Evolutionary conservation across 2,329 filamentous ascomycete species (phyloP), one percentile per base, ranked within the genome.

Genomic region (Stagonosporopsis cucurbitacearum): DNA sequence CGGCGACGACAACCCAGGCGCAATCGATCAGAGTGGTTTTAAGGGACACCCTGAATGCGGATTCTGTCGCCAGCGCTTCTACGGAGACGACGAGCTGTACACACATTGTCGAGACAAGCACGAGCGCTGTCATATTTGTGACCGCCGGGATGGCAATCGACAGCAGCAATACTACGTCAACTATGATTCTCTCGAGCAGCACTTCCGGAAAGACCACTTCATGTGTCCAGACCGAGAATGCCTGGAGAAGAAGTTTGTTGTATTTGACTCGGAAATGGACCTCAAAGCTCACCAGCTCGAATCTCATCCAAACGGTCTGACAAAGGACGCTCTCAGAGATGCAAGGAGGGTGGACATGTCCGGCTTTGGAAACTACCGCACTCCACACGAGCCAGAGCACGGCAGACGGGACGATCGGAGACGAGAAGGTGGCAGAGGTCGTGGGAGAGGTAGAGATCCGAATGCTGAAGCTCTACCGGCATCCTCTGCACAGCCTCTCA

Each of bases 191-290:
- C 81, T 99, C 3, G 92, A 96, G 71, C 80, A 87, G 33, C 95
- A 99, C 76, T 98, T 98, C 73, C 84, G 85, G 60, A 88, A 88
- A 64, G 92, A 95, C 54, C 95, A 99, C 75, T 96, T 88, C 70
- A 79, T 93, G 0, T 99, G 95, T 71, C 76, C 85, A 6, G 92
- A 99, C 67, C 82, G 84, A 50, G 93, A 96, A 70, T 99, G 95
- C 69, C 74, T 95, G 70, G 95, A 98, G 66, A 96, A 96, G 84
- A 98, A 97, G 73, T 97, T 98, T 72, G 90, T 98, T 26, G 95
- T 98, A 0, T 99, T 99, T 66, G 91, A 92, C 51, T 93, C 92
- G 0, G 91, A 97, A 69, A 88, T 99, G 81, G 95, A 99, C 69
- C 79, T 99, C 42, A 96, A 98, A 74, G 95, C 90, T 3, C 95